Evolutionary conservation across 257 asterid genomes (phyloP).

Genomic region (Solanum chilense): DNA sequence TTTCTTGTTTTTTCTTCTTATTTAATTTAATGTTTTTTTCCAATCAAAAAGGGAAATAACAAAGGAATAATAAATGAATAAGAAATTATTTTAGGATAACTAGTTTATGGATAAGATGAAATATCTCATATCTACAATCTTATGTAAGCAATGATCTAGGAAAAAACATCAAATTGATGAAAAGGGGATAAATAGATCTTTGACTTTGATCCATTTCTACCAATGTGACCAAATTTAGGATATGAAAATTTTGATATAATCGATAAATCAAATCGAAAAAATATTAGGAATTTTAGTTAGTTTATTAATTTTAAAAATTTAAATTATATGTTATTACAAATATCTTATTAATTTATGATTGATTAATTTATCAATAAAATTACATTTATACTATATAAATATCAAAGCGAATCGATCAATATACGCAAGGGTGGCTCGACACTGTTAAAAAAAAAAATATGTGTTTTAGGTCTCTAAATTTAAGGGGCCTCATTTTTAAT

Average conservation of each 20-base stretch:
- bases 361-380: neutral
- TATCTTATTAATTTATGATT: neutral
- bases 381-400: fast-evolving
- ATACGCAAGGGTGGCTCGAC: neutral
- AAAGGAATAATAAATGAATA: neutral
- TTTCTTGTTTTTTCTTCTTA: neutral
- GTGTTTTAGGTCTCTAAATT: too few species aligned
- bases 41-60: neutral
- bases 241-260: neutral
- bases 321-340: neutral
- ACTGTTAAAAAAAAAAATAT: too few species aligned
- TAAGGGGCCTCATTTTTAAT: too few species aligned
- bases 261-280: neutral
- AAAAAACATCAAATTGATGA: neutral
- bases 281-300: neutral
- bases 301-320: neutral
- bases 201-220: neutral
- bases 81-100: neutral
- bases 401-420: neutral
- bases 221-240: neutral
- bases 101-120: neutral
- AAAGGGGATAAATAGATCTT: neutral
- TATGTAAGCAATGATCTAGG: neutral
- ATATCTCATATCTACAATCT: neutral
- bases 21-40: neutral